A percentile compares a stretch with the other conserved stretches of the same genome.
Evolutionary conservation across 164 flowering plant species (phyloP).

Genomic region (Macadamia integrifolia): DNA sequence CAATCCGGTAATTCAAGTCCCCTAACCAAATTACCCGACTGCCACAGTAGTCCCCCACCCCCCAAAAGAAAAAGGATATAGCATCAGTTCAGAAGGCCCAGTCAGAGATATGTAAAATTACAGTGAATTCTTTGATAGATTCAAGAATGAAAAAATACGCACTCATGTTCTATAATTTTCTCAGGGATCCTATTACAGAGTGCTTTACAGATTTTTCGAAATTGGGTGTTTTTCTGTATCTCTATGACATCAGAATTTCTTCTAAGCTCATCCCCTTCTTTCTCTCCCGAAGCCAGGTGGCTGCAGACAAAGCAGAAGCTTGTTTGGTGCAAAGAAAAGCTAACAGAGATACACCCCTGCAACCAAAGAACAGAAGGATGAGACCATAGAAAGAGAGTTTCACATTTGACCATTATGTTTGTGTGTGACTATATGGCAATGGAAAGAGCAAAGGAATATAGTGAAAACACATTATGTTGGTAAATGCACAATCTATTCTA

Average conservation of each 20-base stretch:
- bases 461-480: too few relatives aligned
- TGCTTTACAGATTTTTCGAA: constrained; percentile 49
- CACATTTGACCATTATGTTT: too few relatives aligned
- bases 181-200: constrained; percentile 47
- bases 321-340: constrained; percentile 63
- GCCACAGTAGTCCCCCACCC: constrained; percentile 6
- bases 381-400: too few relatives aligned
- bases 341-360: constrained; percentile 86
- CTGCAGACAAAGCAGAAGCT: constrained; percentile 84
- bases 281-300: constrained; percentile 89
- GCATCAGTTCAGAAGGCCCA: background rate
- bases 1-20: constrained; percentile 80
- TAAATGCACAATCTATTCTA: too few relatives aligned
- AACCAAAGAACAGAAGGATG: background rate
- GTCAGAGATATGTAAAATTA: background rate
- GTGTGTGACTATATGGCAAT: too few relatives aligned
- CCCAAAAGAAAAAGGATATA: background rate
- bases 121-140: background rate
- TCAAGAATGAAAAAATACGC: constrained; percentile 20
- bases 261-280: constrained; percentile 78
- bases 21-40: constrained; percentile 87
- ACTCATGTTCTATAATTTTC: constrained; percentile 76
- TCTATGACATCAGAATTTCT: constrained; percentile 73
- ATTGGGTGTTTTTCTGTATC: constrained; percentile 65
- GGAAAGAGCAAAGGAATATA: too few relatives aligned